phyloP scores from a whole-genome alignment of 1,284 basidiomycete species.

The Ceratobasidium papillatum region DNA sequence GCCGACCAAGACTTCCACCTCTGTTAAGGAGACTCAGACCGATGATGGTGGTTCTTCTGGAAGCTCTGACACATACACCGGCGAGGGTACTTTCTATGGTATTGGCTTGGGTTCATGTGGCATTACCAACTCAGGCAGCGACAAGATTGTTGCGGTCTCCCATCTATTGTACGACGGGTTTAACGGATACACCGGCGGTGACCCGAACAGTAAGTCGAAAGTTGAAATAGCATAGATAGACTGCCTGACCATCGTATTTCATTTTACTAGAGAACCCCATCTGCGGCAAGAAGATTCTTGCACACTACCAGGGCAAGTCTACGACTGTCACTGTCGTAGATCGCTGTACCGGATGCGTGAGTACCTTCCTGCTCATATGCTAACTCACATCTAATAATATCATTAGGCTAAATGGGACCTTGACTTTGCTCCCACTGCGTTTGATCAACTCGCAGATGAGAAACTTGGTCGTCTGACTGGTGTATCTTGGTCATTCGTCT shows the following conservation, averaged over 20 bases:
- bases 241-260: background rate
- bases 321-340: conserved; percentile 65
- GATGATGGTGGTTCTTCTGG: conserved; percentile 15
- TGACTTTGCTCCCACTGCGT: conserved; percentile 58
- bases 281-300: conserved; percentile 60
- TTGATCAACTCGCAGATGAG: conserved; percentile 54
- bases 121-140: conserved; percentile 60
- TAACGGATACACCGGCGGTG: conserved; percentile 60
- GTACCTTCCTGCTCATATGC: conserved; percentile 45
- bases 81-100: conserved; percentile 61
- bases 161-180: conserved; percentile 64
- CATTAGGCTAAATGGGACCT: conserved; percentile 57
- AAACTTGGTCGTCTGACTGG: conserved; percentile 61
- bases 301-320: conserved; percentile 59
- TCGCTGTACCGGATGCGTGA: conserved; percentile 65
- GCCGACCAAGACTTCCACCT: conserved; percentile 29
- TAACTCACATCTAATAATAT: background rate
- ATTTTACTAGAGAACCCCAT: conserved; percentile 60
- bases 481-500: conserved; percentile 59
- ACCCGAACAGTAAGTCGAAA: conserved; percentile 61
- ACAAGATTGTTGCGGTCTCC: conserved; percentile 72
- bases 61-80: conserved; percentile 9
- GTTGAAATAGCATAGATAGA: background rate
- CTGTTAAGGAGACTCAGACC: background rate
- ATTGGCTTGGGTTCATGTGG: conserved; percentile 78